These are phyloP conservation scores for Phytophthora niederhauseri DNA, from an alignment of 352 stramenopile genomes.

Conservation along the genomic window DNA sequence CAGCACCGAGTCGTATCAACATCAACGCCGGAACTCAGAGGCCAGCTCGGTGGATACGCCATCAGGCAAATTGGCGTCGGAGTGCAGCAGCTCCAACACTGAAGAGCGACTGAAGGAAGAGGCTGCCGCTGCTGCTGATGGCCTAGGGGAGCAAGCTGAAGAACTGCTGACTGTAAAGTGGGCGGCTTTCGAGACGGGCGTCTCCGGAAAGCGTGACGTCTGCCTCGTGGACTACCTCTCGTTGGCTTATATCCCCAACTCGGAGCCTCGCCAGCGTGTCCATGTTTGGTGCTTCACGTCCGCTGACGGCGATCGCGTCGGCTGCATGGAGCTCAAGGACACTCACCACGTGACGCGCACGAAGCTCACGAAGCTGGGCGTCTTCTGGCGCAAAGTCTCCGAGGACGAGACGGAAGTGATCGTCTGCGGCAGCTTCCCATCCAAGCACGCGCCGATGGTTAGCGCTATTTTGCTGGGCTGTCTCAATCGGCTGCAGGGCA, in stretches of 20 bases:
- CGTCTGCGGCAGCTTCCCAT: constrained; percentile 78
- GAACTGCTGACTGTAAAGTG: constrained; percentile 81
- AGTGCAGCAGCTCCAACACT: constrained; percentile 34
- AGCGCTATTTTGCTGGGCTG: constrained; percentile 57
- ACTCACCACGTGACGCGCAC: constrained; percentile 66
- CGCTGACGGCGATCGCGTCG: constrained; percentile 73
- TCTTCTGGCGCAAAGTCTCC: constrained; percentile 75
- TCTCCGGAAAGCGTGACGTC: constrained; percentile 65
- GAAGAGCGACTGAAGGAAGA: constrained; percentile 38
- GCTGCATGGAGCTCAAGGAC: constrained; percentile 78
- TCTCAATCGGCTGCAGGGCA: constrained; percentile 62
- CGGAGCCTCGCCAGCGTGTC: constrained; percentile 56
- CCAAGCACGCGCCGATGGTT: constrained; percentile 65
- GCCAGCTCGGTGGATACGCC: constrained; percentile 32
- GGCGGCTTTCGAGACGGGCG: constrained; percentile 67
- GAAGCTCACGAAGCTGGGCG: constrained; percentile 63
- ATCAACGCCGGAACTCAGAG: constrained; percentile 32
- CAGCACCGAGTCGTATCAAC: constrained; percentile 5
- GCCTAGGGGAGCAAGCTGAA: constrained; percentile 41
- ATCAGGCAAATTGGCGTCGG: constrained; percentile 21
- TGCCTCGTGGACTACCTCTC: constrained; percentile 80
- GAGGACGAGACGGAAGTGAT: constrained; percentile 82
- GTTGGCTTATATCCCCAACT: constrained; percentile 65
- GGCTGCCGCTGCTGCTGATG: constrained; percentile 26
- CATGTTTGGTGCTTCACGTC: constrained; percentile 83